phyloP scores from a whole-genome alignment of 169 alveolate species.

The Plasmodium sp. region DNA sequence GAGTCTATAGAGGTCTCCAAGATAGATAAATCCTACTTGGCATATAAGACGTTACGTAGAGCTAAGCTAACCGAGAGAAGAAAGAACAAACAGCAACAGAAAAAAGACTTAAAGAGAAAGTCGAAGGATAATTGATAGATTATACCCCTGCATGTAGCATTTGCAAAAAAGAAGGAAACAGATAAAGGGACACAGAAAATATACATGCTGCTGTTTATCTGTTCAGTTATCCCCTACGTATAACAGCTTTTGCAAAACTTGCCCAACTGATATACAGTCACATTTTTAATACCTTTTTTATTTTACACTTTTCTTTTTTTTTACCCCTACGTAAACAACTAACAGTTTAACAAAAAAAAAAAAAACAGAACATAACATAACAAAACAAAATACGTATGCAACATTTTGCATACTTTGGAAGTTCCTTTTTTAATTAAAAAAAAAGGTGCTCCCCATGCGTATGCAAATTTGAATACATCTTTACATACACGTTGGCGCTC shows the following conservation, averaged over 20 bases:
- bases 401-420: background rate
- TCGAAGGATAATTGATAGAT: conserved; percentile 14
- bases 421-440: background rate
- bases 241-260: background rate
- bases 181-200: background rate
- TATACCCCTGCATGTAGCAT: background rate
- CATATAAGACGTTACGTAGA: conserved; percentile 61
- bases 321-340: background rate
- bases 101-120: conserved; percentile 29
- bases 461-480: background rate
- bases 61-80: conserved; percentile 53
- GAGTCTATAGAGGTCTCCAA: conserved; percentile 56
- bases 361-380: background rate
- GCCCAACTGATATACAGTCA: background rate
- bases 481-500: background rate
- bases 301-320: conserved; percentile 8
- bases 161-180: background rate
- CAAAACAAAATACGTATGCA: background rate
- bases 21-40: conserved; percentile 25
- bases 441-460: background rate
- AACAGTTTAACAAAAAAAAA: background rate
- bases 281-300: background rate
- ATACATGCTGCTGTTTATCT: background rate
- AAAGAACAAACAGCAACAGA: conserved; percentile 58
- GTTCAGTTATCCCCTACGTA: background rate